Evolutionary conservation across 768 basidiomycete genomes (phyloP).

Genomic region (Leucosporidium creatinivorum): DNA sequence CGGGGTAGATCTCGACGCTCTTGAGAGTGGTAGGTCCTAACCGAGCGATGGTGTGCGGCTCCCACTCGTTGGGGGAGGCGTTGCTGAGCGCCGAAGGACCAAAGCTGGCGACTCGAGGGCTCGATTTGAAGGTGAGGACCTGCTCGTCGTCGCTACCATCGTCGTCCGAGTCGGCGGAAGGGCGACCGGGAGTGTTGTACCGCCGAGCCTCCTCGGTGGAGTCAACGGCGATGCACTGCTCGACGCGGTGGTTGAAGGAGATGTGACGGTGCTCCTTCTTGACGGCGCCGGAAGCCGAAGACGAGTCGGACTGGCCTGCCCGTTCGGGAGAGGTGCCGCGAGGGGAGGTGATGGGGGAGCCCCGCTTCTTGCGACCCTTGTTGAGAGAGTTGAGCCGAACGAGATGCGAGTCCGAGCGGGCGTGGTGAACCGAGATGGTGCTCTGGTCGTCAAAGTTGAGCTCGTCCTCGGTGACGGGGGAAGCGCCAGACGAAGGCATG

Average conservation of each 20-base stretch:
- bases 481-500: slow-evolving; percentile 46
- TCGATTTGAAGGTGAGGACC: slow-evolving; percentile 37
- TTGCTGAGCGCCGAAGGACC: background rate
- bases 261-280: slow-evolving; percentile 58
- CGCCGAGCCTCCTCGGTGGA: slow-evolving; percentile 38
- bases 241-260: slow-evolving; percentile 94
- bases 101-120: slow-evolving; percentile 31
- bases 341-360: slow-evolving; percentile 15
- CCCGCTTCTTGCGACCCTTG: slow-evolving; percentile 16
- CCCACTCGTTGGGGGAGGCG: slow-evolving; percentile 39
- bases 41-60: slow-evolving; percentile 62
- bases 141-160: slow-evolving; percentile 38
- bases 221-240: slow-evolving; percentile 69
- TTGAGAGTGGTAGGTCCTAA: slow-evolving; percentile 81
- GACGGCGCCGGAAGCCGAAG: slow-evolving; percentile 5
- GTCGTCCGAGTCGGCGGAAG: slow-evolving; percentile 21
- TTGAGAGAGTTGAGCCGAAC: slow-evolving; percentile 27
- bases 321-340: slow-evolving; percentile 27
- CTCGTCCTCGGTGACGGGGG: slow-evolving; percentile 22
- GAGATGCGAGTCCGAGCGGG: slow-evolving; percentile 29
- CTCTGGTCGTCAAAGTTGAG: slow-evolving; percentile 21
- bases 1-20: slow-evolving; percentile 48
- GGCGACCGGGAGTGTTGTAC: slow-evolving; percentile 4
- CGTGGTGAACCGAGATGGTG: slow-evolving; percentile 27
- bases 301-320: slow-evolving; percentile 23